Conservation (phyloP, 169 alveolate species). For the Plasmodium reichenowi region DNA sequence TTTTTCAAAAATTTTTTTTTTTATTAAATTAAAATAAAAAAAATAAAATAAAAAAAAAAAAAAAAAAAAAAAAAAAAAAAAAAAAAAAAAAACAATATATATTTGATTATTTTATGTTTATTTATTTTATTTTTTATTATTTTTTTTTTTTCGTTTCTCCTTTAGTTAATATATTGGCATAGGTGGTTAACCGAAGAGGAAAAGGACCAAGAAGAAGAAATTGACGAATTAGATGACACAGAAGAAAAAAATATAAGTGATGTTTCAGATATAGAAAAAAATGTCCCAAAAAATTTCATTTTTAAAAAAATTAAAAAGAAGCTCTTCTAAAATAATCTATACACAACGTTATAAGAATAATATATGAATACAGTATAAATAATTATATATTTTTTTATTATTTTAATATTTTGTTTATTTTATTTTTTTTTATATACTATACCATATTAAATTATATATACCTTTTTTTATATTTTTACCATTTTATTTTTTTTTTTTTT, state of each 20-base stretch:
- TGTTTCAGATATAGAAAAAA: slow-evolving; percentile 48
- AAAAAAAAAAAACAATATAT: too few relatives aligned
- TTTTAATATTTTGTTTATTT: neutral
- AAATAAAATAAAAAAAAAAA: too few relatives aligned
- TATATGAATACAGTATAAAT: too few relatives aligned
- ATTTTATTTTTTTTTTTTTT: too few relatives aligned
- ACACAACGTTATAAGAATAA: neutral
- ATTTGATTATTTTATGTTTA: neutral
- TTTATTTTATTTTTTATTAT: neutral
- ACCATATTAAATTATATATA: too few relatives aligned
- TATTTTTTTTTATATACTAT: slow-evolving; percentile 11
- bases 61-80: too few relatives aligned
- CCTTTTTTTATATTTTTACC: too few relatives aligned
- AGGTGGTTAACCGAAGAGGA: slow-evolving; percentile 53
- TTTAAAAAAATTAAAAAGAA: slow-evolving; percentile 73
- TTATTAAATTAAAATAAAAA: too few relatives aligned
- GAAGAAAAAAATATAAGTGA: slow-evolving; percentile 10
- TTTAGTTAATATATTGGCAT: slow-evolving; percentile 74
- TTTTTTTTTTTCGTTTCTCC: neutral
- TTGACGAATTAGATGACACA: slow-evolving; percentile 18
- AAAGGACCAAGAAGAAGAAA: slow-evolving; percentile 19
- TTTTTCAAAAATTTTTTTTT: too few relatives aligned
- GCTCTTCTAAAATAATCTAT: slow-evolving; percentile 9
- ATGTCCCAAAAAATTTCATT: slow-evolving; percentile 66
- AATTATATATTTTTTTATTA: too few relatives aligned